Conservation (phyloP, 2,329 filamentous ascomycete species). For the Raffaelea arxii region DNA sequence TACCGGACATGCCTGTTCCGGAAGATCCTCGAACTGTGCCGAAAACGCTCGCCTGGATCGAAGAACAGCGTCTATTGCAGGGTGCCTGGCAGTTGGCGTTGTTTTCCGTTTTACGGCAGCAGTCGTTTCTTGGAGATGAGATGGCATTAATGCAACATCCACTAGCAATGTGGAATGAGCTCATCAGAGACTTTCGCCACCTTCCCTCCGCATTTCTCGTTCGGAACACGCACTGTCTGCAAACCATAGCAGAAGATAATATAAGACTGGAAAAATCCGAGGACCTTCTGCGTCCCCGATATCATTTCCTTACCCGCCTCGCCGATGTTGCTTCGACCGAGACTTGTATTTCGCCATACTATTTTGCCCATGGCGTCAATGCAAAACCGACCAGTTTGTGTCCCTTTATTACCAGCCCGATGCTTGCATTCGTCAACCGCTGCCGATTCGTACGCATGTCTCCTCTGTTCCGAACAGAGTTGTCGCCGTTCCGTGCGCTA, state of each 20-base stretch:
- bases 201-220: not conserved
- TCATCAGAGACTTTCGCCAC: too few species aligned
- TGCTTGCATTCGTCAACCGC: not conserved
- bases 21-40: not conserved
- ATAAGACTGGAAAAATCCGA: too few species aligned
- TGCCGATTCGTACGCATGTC: not conserved
- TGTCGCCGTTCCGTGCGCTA: not conserved
- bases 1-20: not conserved
- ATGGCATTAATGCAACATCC: not conserved
- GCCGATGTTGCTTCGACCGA: not conserved
- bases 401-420: not conserved
- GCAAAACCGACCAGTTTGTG: not conserved
- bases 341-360: not conserved
- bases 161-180: not conserved
- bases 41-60: not conserved
- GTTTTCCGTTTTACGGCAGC: not conserved
- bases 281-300: not conserved
- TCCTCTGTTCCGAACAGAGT: not conserved
- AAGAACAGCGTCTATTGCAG: not conserved
- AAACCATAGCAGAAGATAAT: not conserved
- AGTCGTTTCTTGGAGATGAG: too few species aligned
- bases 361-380: not conserved
- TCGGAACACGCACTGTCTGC: not conserved
- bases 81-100: constrained; percentile 1
- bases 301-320: not conserved